phyloP scores from a whole-genome alignment of 2,329 filamentous ascomycete species.

The Paecilomyces sp. region DNA sequence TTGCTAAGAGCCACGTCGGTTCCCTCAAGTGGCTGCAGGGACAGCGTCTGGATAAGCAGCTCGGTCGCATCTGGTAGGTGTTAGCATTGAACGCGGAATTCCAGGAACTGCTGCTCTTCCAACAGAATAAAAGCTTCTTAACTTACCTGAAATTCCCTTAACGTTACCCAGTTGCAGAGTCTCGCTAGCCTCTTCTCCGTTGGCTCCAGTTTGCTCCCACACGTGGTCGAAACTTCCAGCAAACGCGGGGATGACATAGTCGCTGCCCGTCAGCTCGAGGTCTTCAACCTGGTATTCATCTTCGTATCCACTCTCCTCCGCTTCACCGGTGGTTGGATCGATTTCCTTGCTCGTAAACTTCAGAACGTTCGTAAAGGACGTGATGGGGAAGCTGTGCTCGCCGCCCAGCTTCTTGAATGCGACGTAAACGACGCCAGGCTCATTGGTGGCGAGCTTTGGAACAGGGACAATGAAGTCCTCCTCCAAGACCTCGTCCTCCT shows the following conservation, averaged over 20 bases:
- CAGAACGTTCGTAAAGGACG: conserved; percentile 82
- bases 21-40: conserved; percentile 87
- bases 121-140: not conserved
- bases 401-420: conserved; percentile 81
- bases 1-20: conserved; percentile 84
- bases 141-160: conserved; percentile 86
- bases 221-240: conserved; percentile 92
- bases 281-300: conserved; percentile 97
- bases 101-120: not conserved
- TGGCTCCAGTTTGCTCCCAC: conserved; percentile 87
- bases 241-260: conserved; percentile 90
- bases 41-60: conserved; percentile 76
- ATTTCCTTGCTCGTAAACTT: conserved; percentile 99
- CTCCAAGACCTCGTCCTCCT: conserved; percentile 68
- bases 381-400: conserved; percentile 67
- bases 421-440: conserved; percentile 89
- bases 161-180: conserved; percentile 80
- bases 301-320: conserved; percentile 87
- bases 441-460: conserved; percentile 71
- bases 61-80: conserved; percentile 74
- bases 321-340: conserved; percentile 85
- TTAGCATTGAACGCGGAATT: conserved; percentile 13
- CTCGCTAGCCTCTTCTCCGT: conserved; percentile 83
- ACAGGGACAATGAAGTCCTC: conserved; percentile 93
- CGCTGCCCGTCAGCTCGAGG: conserved; percentile 80